Conservation (phyloP, 805 yeast species). For the Barnettozyma siamensis region DNA sequence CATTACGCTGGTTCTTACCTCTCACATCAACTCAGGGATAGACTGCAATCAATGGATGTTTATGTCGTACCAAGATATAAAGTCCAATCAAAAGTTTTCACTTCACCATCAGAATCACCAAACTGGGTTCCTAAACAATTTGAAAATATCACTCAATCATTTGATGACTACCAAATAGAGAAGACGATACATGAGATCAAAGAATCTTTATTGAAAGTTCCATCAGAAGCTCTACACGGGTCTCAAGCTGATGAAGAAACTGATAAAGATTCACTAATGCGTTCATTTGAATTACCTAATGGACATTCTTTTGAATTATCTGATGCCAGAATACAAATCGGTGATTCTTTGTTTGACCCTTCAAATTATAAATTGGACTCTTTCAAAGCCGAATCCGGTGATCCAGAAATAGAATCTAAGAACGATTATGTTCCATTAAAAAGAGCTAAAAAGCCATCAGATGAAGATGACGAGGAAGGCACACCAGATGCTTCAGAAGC, state of each 20-base stretch:
- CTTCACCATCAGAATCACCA: slow-evolving; percentile 29
- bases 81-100: slow-evolving; percentile 40
- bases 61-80: slow-evolving; percentile 42
- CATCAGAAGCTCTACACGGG: slow-evolving; percentile 32
- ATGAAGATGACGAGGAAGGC: slow-evolving; percentile 30
- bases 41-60: slow-evolving; percentile 30
- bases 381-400: slow-evolving; percentile 47
- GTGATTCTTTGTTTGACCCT: slow-evolving; percentile 73
- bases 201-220: slow-evolving; percentile 56
- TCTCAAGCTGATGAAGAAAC: background rate
- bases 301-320: slow-evolving; percentile 63
- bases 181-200: slow-evolving; percentile 67
- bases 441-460: slow-evolving; percentile 37
- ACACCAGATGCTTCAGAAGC: slow-evolving; percentile 15
- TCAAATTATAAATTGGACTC: slow-evolving; percentile 34
- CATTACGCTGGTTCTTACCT: slow-evolving; percentile 68
- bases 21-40: slow-evolving; percentile 44
- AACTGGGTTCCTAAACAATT: slow-evolving; percentile 22
- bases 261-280: slow-evolving; percentile 24
- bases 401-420: slow-evolving; percentile 34
- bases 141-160: slow-evolving; percentile 31
- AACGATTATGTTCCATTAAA: slow-evolving; percentile 74
- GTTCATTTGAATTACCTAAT: slow-evolving; percentile 70
- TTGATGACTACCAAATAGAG: slow-evolving; percentile 49
- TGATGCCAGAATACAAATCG: slow-evolving; percentile 54